Conservation (phyloP, 2,329 filamentous ascomycete species). For the Neofusicoccum parvum region DNA sequence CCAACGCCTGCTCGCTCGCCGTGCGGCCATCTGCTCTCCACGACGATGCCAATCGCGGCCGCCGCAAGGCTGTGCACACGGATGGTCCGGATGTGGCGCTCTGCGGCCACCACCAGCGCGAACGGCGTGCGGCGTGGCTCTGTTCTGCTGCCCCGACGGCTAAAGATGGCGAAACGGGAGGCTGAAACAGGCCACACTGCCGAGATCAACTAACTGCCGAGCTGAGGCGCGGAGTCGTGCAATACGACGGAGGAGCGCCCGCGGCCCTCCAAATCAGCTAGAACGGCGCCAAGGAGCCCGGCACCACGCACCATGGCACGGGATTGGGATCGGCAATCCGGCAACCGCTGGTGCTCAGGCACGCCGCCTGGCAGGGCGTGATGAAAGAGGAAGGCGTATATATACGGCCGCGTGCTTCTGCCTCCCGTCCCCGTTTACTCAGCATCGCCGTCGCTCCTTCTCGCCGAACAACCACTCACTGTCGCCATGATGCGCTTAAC, state of each 20-base stretch:
- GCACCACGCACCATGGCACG: conserved; percentile 1
- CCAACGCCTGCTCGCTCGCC: not conserved
- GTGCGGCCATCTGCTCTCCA: not conserved
- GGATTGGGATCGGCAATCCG: conserved; percentile 14
- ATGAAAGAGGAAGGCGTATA: not conserved
- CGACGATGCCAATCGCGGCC: no score
- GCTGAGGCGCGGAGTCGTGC: not conserved
- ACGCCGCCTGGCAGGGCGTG: not conserved
- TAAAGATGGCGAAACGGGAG: conserved; percentile 16
- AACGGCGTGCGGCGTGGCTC: not conserved
- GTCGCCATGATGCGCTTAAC: not conserved
- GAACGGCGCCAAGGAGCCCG: conserved; percentile 1
- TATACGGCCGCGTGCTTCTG: not conserved
- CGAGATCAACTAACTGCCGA: not conserved
- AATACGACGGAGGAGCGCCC: conserved; percentile 4
- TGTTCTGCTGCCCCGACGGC: not conserved
- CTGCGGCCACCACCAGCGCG: not conserved
- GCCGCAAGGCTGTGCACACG: not conserved
- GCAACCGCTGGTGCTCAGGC: not conserved
- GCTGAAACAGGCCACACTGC: conserved; percentile 9
- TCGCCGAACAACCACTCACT: not conserved
- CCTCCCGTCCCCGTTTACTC: not conserved
- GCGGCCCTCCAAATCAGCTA: conserved; percentile 3
- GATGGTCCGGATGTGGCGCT: not conserved
- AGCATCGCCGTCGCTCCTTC: not conserved